Conservation (phyloP, 352 stramenopile species). For the Pseudoperonospora humuli region DNA sequence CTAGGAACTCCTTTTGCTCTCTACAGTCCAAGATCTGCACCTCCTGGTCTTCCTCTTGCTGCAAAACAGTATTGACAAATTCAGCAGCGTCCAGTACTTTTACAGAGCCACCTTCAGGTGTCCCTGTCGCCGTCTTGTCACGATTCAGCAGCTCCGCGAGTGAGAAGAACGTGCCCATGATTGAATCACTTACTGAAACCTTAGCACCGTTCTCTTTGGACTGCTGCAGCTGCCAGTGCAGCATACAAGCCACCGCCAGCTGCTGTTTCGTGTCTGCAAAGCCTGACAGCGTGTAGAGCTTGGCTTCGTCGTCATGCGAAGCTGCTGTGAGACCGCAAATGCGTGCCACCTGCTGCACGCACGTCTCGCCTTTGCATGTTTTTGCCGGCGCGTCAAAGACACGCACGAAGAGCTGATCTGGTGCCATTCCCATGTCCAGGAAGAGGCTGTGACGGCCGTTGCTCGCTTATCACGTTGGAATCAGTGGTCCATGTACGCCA, state of each 20-base stretch:
- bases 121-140: slow-evolving; percentile 25
- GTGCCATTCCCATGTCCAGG: slow-evolving; percentile 29
- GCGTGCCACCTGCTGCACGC: slow-evolving; percentile 22
- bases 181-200: slow-evolving; percentile 19
- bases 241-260: slow-evolving; percentile 39
- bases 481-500: too few species aligned
- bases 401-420: slow-evolving; percentile 27
- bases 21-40: slow-evolving; percentile 51
- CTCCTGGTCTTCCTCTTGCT: slow-evolving; percentile 21
- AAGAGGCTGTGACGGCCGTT: not conserved
- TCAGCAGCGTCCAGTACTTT: slow-evolving; percentile 14
- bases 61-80: slow-evolving; percentile 27
- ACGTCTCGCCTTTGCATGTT: slow-evolving; percentile 15
- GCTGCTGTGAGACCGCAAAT: slow-evolving; percentile 15
- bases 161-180: slow-evolving; percentile 23
- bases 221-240: slow-evolving; percentile 40
- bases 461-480: too few species aligned
- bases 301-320: slow-evolving; percentile 5
- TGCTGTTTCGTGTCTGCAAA: slow-evolving; percentile 35
- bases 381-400: slow-evolving; percentile 11
- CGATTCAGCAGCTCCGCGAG: slow-evolving; percentile 38
- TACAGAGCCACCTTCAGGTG: slow-evolving; percentile 11
- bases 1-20: slow-evolving; percentile 38
- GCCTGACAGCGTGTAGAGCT: slow-evolving; percentile 21
- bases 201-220: slow-evolving; percentile 9